Evolutionary conservation across 2,329 filamentous ascomycete genomes (phyloP), one percentile per base, ranked within the genome.

Genomic region (Aspergillus arachidicola): DNA sequence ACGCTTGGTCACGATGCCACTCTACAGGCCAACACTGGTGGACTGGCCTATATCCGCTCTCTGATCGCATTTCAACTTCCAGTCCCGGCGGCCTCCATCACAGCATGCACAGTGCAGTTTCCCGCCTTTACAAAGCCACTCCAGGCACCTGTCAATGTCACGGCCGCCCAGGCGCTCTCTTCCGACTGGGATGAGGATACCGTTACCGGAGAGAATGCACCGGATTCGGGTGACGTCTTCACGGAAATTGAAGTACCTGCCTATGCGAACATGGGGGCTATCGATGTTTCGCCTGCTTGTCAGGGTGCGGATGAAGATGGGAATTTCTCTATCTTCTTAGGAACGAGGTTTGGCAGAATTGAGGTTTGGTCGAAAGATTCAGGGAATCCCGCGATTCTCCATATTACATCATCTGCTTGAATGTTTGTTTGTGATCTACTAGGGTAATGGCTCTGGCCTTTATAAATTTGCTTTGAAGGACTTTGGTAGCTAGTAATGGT

Each of bases 341-440:
- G 63, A 4, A 59, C 58, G 0, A 41, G 58, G 23, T 61, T 48
- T n/a, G 63, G 58, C 5, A 60, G 45, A 21, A 60, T 60, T 50
- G 65, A 67, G 57, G 53, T 67, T 14, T 67, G 59, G 59, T 65
- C 63, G 10, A 65, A 62, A 45, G 61, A 67, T 6, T 57, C 59
- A 14, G 63, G 61, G 23, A 60, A 59, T 36, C 61, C 63, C 1
- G 63, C 65, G 14, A 55, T 65, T 30, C 55, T 67, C 12, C 65
- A 63, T 36, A 50, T 65, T 26, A 65, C 26, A 9, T 65, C 21
- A 1, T 50, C 23, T 50, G 2, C 26, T 6, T 50, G 16, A n/a
- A 5, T 16, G 14, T 26, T 12, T 9, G 23, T 30, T 0, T 30
- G 23, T 10, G 46, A 2, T 19, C 3, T 28, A 9, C 6, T 10